Conservation (phyloP, 805 yeast genomes). For the Saccharomycopsis guyanensis region DNA sequence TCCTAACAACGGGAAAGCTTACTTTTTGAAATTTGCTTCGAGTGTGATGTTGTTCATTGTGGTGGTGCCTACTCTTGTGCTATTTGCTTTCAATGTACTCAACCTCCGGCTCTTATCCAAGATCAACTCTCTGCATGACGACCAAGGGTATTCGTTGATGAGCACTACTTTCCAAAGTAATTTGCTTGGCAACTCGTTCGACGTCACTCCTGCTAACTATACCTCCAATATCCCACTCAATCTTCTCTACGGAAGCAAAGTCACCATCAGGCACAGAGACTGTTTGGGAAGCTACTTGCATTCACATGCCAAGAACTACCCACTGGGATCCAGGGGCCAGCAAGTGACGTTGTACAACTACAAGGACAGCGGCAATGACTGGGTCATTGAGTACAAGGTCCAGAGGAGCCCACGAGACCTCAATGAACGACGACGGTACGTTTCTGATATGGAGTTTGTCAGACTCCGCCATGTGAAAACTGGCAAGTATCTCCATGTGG, state of each 20-base stretch:
- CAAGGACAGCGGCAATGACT: constrained; percentile 57
- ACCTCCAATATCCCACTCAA: constrained; percentile 55
- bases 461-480: constrained; percentile 67
- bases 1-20: constrained; percentile 37
- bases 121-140: constrained; percentile 25
- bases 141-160: constrained; percentile 20
- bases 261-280: constrained; percentile 32
- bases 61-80: constrained; percentile 8
- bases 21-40: constrained; percentile 46
- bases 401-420: constrained; percentile 35
- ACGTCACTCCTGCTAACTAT: constrained; percentile 40
- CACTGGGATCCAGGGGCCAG: constrained; percentile 63
- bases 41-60: constrained; percentile 39
- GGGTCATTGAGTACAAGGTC: constrained; percentile 50
- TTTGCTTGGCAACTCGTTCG: constrained; percentile 12
- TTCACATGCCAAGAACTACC: constrained; percentile 60
- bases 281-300: constrained; percentile 75
- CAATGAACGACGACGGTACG: constrained; percentile 27
- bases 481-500: constrained; percentile 60
- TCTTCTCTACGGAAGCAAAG: constrained; percentile 31
- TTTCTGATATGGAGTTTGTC: constrained; percentile 49
- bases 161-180: constrained; percentile 14
- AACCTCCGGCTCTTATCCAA: constrained; percentile 15
- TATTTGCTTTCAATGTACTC: constrained; percentile 11
- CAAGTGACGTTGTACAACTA: constrained; percentile 69